Conservation (phyloP, 768 basidiomycete genomes). For the Piloderma croceum region DNA sequence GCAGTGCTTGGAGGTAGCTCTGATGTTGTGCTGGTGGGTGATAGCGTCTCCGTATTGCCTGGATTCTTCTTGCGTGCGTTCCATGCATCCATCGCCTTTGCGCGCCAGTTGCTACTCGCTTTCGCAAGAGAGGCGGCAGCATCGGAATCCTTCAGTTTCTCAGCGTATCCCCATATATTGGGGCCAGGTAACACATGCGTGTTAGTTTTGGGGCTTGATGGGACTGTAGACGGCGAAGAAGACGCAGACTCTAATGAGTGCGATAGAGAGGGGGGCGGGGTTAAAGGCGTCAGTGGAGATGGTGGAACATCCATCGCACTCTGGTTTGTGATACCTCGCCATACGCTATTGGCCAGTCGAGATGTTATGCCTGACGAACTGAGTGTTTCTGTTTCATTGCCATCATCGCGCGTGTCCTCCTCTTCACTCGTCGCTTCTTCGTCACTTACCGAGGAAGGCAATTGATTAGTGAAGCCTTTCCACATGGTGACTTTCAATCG, state of each 20-base stretch:
- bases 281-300: constrained; percentile 32
- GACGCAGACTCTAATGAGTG: constrained; percentile 10
- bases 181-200: too few relatives aligned
- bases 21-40: constrained; percentile 18
- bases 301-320: constrained; percentile 61
- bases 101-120: constrained; percentile 71
- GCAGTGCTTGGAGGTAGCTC: constrained; percentile 12
- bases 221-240: constrained; percentile 11
- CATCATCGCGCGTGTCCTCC: constrained; percentile 30
- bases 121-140: constrained; percentile 65
- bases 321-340: constrained; percentile 74
- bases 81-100: constrained; percentile 45
- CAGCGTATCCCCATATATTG: constrained; percentile 62
- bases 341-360: constrained; percentile 57
- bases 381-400: constrained; percentile 42
- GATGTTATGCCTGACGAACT: constrained; percentile 38
- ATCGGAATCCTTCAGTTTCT: constrained; percentile 69
- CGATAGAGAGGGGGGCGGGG: constrained; percentile 29
- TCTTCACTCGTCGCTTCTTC: constrained; percentile 18
- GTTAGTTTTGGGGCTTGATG: not conserved
- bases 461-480: constrained; percentile 60
- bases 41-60: constrained; percentile 4
- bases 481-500: constrained; percentile 58
- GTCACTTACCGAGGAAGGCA: constrained; percentile 28
- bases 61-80: constrained; percentile 16